A percentile compares a stretch with the other conserved stretches of the same genome.
Conservation (phyloP, 768 basidiomycete genomes). For the Trametes elegans region DNA sequence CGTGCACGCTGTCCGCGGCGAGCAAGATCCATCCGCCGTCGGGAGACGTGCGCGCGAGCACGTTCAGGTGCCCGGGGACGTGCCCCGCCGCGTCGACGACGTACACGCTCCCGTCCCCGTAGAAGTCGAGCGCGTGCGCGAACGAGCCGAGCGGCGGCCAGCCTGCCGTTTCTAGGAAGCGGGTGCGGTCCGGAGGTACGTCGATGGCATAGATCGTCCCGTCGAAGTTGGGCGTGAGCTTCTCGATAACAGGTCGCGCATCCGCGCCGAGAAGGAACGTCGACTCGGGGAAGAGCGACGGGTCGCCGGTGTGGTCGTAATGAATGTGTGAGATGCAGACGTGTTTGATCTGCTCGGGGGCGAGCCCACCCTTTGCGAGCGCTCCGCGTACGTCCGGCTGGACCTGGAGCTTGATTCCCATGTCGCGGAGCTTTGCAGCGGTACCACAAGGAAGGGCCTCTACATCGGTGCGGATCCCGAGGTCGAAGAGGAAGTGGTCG, state of each 20-base stretch:
- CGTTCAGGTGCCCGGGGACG: conserved; percentile 51
- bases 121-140: conserved; percentile 49
- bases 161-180: conserved; percentile 28
- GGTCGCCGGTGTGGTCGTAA: conserved; percentile 52
- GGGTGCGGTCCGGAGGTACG: conserved; percentile 20
- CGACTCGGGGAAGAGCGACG: conserved; percentile 42
- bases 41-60: conserved; percentile 52
- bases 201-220: conserved; percentile 1
- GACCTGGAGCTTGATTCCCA: conserved; percentile 2
- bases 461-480: conserved; percentile 48
- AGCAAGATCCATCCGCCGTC: conserved; percentile 46
- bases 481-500: conserved; percentile 45
- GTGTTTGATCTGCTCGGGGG: conserved; percentile 41
- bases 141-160: conserved; percentile 46
- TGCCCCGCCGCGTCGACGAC: conserved; percentile 60
- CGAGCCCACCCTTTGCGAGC: conserved; percentile 44
- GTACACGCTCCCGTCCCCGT: conserved; percentile 57
- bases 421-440: background rate
- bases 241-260: conserved; percentile 33
- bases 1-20: conserved; percentile 14
- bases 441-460: background rate
- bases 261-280: conserved; percentile 47
- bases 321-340: conserved; percentile 53
- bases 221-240: conserved; percentile 12
- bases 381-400: conserved; percentile 41